Conservation (phyloP, 2,329 filamentous ascomycete genomes). For the Ophiosphaerella korrae region DNA sequence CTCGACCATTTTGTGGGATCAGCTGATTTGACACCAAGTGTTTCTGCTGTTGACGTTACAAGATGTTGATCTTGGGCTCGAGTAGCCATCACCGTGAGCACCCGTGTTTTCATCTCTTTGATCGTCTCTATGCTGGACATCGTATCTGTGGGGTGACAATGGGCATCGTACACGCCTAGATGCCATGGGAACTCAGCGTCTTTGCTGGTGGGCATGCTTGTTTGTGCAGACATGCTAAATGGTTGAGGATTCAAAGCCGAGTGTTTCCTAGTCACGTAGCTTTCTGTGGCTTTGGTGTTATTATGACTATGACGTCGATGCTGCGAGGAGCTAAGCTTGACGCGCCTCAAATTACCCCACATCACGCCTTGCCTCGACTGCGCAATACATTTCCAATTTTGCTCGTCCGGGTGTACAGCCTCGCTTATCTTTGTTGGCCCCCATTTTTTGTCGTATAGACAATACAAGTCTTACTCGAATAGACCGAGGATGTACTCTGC, state of each 20-base stretch:
- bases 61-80: conserved; percentile 75
- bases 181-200: conserved; percentile 66
- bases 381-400: too few relatives aligned
- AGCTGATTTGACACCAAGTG: conserved; percentile 55
- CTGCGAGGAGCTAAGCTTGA: too few relatives aligned
- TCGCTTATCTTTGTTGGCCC: too few relatives aligned
- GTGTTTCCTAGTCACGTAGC: too few relatives aligned
- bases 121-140: conserved; percentile 66
- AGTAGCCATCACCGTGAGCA: conserved; percentile 78
- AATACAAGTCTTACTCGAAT: background rate
- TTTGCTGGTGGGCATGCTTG: background rate
- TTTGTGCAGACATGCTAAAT: background rate
- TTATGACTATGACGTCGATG: background rate
- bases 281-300: background rate
- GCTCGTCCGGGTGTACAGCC: too few relatives aligned
- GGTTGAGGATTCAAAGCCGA: background rate
- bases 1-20: conserved; percentile 32
- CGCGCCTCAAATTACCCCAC: too few relatives aligned
- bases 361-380: too few relatives aligned
- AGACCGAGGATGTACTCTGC: conserved; percentile 13
- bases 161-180: conserved; percentile 74
- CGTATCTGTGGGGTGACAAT: conserved; percentile 84
- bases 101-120: conserved; percentile 67
- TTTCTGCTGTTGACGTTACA: conserved; percentile 65
- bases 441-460: too few relatives aligned